phyloP scores from a whole-genome alignment of 1,139 yeast species.

The Candida anutae region DNA sequence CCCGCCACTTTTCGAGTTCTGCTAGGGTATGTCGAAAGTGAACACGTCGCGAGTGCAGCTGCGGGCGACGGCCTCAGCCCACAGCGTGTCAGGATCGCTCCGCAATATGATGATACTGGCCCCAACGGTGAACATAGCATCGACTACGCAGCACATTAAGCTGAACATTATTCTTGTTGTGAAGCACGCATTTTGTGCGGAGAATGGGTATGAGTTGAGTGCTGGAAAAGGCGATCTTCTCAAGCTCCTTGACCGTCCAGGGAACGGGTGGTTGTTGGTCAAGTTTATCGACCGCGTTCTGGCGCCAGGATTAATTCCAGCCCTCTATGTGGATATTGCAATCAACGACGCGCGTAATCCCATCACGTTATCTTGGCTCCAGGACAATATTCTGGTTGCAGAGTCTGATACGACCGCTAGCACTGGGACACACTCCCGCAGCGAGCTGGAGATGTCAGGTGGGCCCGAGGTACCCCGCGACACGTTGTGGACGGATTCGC shows the following conservation, averaged over 20 bases:
- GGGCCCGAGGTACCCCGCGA: too few species aligned
- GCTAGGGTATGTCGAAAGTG: too few species aligned
- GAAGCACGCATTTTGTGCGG: conserved; percentile 29
- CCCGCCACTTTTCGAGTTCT: too few species aligned
- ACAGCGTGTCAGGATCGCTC: too few species aligned
- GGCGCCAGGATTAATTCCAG: conserved; percentile 35
- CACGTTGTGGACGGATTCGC: conserved; percentile 7
- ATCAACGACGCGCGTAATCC: conserved; percentile 33
- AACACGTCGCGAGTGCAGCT: too few species aligned
- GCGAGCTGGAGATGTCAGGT: too few species aligned
- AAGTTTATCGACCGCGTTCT: conserved; percentile 31
- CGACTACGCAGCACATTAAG: conserved; percentile 9
- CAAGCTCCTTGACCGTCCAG: conserved; percentile 30
- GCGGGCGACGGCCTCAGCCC: too few species aligned
- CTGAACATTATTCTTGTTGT: conserved; percentile 32
- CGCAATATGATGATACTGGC: conserved; percentile 8
- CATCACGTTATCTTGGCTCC: conserved; percentile 29
- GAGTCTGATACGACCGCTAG: not conserved
- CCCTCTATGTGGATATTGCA: conserved; percentile 39
- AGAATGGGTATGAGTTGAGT: conserved; percentile 24
- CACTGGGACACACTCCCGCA: not conserved
- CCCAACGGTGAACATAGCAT: conserved; percentile 11
- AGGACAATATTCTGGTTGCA: conserved; percentile 1
- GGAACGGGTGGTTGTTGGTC: conserved; percentile 39
- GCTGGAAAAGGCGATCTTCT: conserved; percentile 33